Percentiles rank a stretch among this genome's conserved stretches.
Conservation (phyloP, 129 eudicot genomes). For the Ambrosia trifida region DNA sequence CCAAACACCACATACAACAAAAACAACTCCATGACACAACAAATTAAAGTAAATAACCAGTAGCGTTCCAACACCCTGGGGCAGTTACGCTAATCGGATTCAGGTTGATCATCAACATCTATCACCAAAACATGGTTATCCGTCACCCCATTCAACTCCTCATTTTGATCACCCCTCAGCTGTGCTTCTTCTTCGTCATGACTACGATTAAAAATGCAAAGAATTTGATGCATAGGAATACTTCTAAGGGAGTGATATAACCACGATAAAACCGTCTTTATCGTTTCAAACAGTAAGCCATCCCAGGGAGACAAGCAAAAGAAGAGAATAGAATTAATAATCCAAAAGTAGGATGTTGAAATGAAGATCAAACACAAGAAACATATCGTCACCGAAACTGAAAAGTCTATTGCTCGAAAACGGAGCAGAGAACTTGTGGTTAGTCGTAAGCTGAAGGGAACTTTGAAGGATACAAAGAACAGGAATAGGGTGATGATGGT, state of each 20-base stretch:
- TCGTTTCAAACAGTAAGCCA: not conserved
- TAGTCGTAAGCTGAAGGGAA: not conserved
- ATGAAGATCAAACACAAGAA: conserved; percentile 17
- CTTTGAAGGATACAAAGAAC: conserved; percentile 27
- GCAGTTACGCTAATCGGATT: not conserved
- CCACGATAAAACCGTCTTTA: conserved; percentile 11
- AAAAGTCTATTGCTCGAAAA: conserved; percentile 22
- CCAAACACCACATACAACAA: no score
- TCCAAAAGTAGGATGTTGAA: conserved; percentile 20
- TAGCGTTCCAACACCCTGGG: no score
- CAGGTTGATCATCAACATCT: not conserved
- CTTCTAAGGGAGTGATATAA: conserved; percentile 11
- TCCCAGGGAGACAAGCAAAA: conserved; percentile 20
- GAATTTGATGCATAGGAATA: not conserved
- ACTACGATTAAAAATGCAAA: conserved; percentile 1
- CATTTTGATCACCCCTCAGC: not conserved
- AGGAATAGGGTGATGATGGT: conserved; percentile 9
- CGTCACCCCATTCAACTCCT: not conserved
- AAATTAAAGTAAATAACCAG: no score
- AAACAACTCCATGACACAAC: no score
- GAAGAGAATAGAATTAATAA: not conserved
- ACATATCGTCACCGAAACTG: not conserved
- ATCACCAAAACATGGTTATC: not conserved
- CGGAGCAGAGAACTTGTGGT: not conserved
- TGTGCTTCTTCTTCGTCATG: not conserved